Evolutionary conservation across 2,329 filamentous ascomycete genomes (phyloP).

Genomic region (Pseudogymnoascus sp.): DNA sequence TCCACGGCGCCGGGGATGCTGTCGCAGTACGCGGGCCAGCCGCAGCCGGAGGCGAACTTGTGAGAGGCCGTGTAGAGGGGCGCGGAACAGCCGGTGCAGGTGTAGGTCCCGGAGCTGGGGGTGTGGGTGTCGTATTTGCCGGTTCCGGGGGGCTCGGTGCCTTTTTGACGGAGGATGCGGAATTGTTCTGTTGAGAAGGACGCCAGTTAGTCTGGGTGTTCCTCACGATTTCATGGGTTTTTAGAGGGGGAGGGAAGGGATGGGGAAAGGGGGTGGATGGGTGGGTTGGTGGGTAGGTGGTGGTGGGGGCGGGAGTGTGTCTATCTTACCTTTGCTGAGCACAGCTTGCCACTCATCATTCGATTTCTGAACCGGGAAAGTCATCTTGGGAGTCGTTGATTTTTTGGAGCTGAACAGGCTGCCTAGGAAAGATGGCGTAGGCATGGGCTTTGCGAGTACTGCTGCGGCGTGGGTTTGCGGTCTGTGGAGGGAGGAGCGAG

Average conservation of each 20-base stretch:
- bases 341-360: slow-evolving; percentile 86
- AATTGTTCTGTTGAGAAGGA: slow-evolving; percentile 70
- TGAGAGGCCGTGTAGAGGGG: slow-evolving; percentile 89
- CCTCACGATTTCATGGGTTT: too few species aligned
- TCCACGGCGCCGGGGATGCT: slow-evolving; percentile 86
- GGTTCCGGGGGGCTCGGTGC: slow-evolving; percentile 74
- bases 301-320: not conserved
- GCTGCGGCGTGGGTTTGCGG: slow-evolving; percentile 31
- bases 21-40: slow-evolving; percentile 98
- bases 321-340: slow-evolving; percentile 56
- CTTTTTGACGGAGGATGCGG: slow-evolving; percentile 83
- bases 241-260: not conserved
- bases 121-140: slow-evolving; percentile 86
- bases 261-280: not conserved
- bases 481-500: slow-evolving; percentile 23
- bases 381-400: slow-evolving; percentile 52
- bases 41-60: slow-evolving; percentile 95
- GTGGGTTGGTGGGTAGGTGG: not conserved
- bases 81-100: slow-evolving; percentile 76
- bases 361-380: slow-evolving; percentile 73
- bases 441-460: slow-evolving; percentile 56
- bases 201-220: not conserved
- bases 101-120: slow-evolving; percentile 70
- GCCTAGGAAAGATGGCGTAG: slow-evolving; percentile 70
- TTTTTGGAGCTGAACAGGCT: slow-evolving; percentile 61